Evolutionary conservation across 140 eudicot species (phyloP), one percentile per base, ranked within the genome.

Genomic region (Stevia rebaudiana): DNA sequence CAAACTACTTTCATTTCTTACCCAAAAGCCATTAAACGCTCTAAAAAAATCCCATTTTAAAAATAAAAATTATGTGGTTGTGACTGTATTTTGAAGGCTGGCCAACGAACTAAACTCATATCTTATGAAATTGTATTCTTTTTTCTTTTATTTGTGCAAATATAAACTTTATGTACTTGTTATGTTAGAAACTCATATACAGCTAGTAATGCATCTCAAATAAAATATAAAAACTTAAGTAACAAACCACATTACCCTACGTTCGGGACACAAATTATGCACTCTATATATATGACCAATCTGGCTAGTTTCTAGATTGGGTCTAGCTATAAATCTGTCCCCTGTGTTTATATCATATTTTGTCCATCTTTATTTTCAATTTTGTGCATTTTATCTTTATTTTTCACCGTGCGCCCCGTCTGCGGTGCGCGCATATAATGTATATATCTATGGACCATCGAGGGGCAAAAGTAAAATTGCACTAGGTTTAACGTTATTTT

Each of bases 311-410:
- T 30, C 42, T 30, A 31, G 11, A 28, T 28, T 28, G 24, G 42
- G 62, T 55, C 62, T 28, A n/a, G n/a, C n/a, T n/a, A 28, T 54
- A 54, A 54, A 54, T 19, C 12, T 30, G 62, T 30, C 62, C 8
- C n/a, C n/a, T n/a, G 8, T 55, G 42, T 30, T 30, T 30, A 30
- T 30, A 28, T 55, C 10, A 25, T 23, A 4, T 53, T 22, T 6
- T 2, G 4, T 53, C 18, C 1, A 53, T 25, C 3, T 53, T 12
- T 53, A 11, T 4, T 53, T 12, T 53, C 60, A 51, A 28, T 12
- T 22, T 23, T 53, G 60, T 53, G 56, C 31, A 49, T 16, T 3
- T 21, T 24, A 49, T 8, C 11, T 21, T 49, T 21, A 44, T 28
- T 28, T 28, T 28, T 28, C 2, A 28, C n/a, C n/a, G n/a, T n/a